These are phyloP conservation scores for Ganoderma sp. DNA, from an alignment of 1,284 basidiomycete genomes.

Conservation along the genomic window DNA sequence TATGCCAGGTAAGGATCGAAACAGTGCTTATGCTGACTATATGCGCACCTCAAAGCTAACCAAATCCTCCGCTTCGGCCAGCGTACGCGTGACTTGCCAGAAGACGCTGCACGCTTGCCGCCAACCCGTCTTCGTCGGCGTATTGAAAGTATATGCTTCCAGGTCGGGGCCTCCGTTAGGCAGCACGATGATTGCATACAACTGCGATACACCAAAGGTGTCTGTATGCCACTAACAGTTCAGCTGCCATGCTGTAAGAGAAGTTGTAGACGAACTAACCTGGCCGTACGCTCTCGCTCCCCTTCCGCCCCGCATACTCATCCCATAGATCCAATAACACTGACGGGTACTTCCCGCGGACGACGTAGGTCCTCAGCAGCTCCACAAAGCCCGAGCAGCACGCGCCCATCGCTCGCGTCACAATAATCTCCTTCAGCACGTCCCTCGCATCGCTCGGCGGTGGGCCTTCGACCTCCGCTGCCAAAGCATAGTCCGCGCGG, in stretches of 20 bases:
- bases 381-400: constrained; percentile 79
- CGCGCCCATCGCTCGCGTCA: constrained; percentile 80
- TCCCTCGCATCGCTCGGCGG: constrained; percentile 75
- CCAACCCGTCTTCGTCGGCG: constrained; percentile 68
- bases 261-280: constrained; percentile 52
- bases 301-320: constrained; percentile 70
- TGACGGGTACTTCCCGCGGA: constrained; percentile 84
- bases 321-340: constrained; percentile 87
- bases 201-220: constrained; percentile 73
- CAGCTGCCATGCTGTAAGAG: background rate
- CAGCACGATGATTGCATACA: constrained; percentile 88
- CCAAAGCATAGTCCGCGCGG: constrained; percentile 52
- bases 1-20: background rate
- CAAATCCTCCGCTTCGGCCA: constrained; percentile 80
- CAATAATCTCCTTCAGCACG: constrained; percentile 86
- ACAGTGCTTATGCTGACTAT: constrained; percentile 8
- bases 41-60: constrained; percentile 82
- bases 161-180: constrained; percentile 90
- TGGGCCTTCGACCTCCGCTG: constrained; percentile 65
- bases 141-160: constrained; percentile 76
- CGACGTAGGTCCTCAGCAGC: constrained; percentile 83
- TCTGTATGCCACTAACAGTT: constrained; percentile 50
- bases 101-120: constrained; percentile 86
- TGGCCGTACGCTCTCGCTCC: constrained; percentile 87
- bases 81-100: constrained; percentile 84